Evolutionary conservation across 192 early-diverging fungal genomes (phyloP), one percentile per base, ranked within the genome.

Genomic region (Piromyces sp.): DNA sequence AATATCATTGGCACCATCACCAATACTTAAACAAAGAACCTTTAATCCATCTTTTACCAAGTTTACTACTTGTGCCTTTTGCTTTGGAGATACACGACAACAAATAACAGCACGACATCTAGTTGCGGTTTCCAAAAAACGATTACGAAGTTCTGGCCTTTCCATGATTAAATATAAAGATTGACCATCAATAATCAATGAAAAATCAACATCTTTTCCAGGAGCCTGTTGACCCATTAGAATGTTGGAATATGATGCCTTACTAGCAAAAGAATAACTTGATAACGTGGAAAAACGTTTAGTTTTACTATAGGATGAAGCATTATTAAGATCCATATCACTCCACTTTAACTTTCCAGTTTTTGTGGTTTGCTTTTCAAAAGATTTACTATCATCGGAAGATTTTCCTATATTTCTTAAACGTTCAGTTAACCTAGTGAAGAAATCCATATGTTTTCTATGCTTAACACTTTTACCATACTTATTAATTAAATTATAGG

Each of bases 1-100:
- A 22, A 99, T 96, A 85, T 99, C 97, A 85, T 99, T 99, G 19
- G 96, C 97, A 36, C 96, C 94, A 88, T 99, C 97, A 30, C 97
- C 97, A 78, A 99, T 96, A 7, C 96, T 94, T 80, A 99, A 83
- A 19, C 94, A 95, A 91, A 97, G 91, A 7, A 93, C 94, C 78
- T 94, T 92, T 30, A 95, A 87, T 26, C 92, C 90, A 29, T 90
- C 85, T 82, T 96, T 95, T 78, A 97, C 95, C 83, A 97, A 84
- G 26, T 88, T 87, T n/a, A 99, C 97, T 2, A 99, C 95, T 85
- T 96, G 86, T 12, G 96, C 96, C 89, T 99, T 99, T 86, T 99
- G 97, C 51, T 95, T 86, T 14, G 97, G 97, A 79, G 94, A 94
- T 28, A 99, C 97, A 82, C 97, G 95, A 86, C 96, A 98, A 83